These are phyloP conservation scores for Thalia dealbata DNA, from an alignment of 176 grass and related monocot species.

Conservation along the genomic window DNA sequence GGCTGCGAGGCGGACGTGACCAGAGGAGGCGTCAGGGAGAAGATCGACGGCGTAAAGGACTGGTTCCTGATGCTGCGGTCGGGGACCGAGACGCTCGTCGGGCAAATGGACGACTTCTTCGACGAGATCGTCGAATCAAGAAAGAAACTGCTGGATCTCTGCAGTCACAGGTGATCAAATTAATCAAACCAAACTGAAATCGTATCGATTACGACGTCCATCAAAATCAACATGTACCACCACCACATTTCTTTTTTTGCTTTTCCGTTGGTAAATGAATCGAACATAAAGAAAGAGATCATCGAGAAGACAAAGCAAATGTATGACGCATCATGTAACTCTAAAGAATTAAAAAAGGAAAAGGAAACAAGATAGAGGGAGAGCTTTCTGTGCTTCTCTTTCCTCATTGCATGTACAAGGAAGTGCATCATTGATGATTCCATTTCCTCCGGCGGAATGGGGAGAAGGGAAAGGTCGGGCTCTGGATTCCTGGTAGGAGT, in stretches of 20 bases:
- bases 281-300: no score
- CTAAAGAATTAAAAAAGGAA: not conserved
- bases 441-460: not conserved
- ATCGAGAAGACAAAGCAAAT: not conserved
- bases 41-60: conserved; percentile 55
- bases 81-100: conserved; percentile 67
- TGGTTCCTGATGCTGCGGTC: conserved; percentile 73
- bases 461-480: not conserved
- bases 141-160: conserved; percentile 90
- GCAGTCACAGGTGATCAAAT: conserved; percentile 50
- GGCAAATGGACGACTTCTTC: conserved; percentile 93
- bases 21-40: conserved; percentile 34
- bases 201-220: not conserved
- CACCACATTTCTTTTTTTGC: not conserved
- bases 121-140: conserved; percentile 96
- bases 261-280: not conserved
- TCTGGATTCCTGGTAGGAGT: not conserved
- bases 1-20: conserved; percentile 17
- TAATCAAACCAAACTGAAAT: not conserved
- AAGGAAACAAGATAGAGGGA: not conserved
- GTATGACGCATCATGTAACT: not conserved
- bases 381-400: not conserved
- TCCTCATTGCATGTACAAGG: not conserved
- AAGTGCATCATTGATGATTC: not conserved
- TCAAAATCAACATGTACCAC: not conserved